Conservation (phyloP, 495 filamentous ascomycete genomes). For the Penicillium cosmopolitanum region DNA sequence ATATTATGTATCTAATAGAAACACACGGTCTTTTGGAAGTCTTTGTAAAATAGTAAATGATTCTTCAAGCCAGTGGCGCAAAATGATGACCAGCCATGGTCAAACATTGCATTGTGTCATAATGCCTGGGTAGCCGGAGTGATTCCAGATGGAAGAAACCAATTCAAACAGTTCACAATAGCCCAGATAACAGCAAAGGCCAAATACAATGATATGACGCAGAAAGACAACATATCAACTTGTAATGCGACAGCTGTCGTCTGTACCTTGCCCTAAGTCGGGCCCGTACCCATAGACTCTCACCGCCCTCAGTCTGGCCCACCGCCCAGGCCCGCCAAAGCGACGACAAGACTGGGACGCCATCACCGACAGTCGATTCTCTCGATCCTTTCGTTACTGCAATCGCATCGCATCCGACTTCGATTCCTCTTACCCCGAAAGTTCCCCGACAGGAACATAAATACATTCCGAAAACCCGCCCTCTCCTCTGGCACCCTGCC, state of each 20-base stretch:
- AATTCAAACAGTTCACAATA: too few relatives aligned
- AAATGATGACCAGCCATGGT: too few relatives aligned
- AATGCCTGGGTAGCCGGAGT: too few relatives aligned
- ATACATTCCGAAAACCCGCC: not conserved
- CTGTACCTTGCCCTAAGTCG: slow-evolving; percentile 13
- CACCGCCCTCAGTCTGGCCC: slow-evolving; percentile 12
- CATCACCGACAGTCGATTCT: slow-evolving; percentile 1
- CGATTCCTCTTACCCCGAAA: not conserved
- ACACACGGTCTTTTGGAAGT: too few relatives aligned
- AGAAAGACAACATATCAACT: not conserved
- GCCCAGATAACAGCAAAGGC: not conserved
- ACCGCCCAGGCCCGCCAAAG: slow-evolving; percentile 10
- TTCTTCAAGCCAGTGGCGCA: too few relatives aligned
- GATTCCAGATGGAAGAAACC: too few relatives aligned
- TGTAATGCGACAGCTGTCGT: not conserved
- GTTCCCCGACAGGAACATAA: not conserved
- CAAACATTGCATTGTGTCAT: too few relatives aligned
- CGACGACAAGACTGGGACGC: slow-evolving; percentile 6
- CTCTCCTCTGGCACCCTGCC: not conserved
- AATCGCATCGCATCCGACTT: not conserved
- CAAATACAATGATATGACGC: not conserved
- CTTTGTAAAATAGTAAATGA: too few relatives aligned
- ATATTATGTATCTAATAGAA: too few relatives aligned
- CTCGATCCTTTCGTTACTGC: slow-evolving; percentile 1
- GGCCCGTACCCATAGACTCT: slow-evolving; percentile 7